Conservation (phyloP, 1,139 yeast genomes). For the Saccharomyces hybrid region DNA sequence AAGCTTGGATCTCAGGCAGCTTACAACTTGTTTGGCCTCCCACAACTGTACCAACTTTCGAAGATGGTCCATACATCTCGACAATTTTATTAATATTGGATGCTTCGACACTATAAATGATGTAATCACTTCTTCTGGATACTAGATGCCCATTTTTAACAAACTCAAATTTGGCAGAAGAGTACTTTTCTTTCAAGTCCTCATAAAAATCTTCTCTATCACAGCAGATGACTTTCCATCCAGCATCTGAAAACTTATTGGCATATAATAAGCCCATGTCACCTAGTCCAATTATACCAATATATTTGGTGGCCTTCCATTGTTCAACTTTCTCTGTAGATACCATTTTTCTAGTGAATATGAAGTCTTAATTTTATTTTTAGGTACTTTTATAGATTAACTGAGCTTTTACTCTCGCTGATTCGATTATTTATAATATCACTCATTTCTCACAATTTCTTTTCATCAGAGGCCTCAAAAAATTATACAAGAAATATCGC, state of each 20-base stretch:
- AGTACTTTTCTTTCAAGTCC: conserved; percentile 38
- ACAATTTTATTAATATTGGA: conserved; percentile 71
- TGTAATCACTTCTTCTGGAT: conserved; percentile 69
- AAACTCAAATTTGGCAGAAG: conserved; percentile 45
- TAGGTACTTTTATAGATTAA: background rate
- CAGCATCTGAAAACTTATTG: conserved; percentile 63
- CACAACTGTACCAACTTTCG: conserved; percentile 79
- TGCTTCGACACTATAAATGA: conserved; percentile 86
- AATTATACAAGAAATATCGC: background rate
- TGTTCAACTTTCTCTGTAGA: conserved; percentile 7
- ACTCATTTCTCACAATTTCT: background rate
- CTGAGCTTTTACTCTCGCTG: background rate
- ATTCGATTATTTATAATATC: background rate
- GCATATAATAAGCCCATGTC: conserved; percentile 95
- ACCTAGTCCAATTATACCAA: conserved; percentile 93
- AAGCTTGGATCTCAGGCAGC: conserved; percentile 80
- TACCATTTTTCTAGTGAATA: conserved; percentile 3
- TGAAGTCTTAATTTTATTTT: background rate
- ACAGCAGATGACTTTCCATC: conserved; percentile 89
- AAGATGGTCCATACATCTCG: conserved; percentile 69
- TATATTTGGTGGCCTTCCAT: conserved; percentile 41
- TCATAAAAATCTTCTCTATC: conserved; percentile 67
- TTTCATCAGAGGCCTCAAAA: background rate
- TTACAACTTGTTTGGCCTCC: conserved; percentile 99
- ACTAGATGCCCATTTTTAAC: conserved; percentile 74